Percentiles rank a stretch among this genome's conserved stretches.
phyloP scores from a whole-genome alignment of 306 rosid species.

The Fagus sylvatica region DNA sequence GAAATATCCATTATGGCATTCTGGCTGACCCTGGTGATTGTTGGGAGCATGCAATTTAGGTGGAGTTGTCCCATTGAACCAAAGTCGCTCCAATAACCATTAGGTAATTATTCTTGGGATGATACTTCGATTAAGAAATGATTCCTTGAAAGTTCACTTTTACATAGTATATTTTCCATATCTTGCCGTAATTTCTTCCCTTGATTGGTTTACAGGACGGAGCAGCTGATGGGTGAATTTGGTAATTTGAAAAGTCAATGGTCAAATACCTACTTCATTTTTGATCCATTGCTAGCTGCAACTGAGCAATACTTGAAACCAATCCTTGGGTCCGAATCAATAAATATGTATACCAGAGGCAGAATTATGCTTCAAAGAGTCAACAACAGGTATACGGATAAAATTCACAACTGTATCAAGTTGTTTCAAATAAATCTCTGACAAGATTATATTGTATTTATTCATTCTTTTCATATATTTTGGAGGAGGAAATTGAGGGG shows the following conservation, averaged over 20 bases:
- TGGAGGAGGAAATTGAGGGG: conserved; percentile 16
- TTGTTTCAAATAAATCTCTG: conserved; percentile 34
- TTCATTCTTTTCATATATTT: conserved; percentile 42
- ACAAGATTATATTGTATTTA: conserved; percentile 38
- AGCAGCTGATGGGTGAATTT: conserved; percentile 39
- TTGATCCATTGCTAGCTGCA: conserved; percentile 19
- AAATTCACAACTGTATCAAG: conserved; percentile 32
- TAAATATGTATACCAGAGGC: conserved; percentile 21
- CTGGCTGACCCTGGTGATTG: conserved; percentile 30
- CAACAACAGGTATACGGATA: conserved; percentile 36
- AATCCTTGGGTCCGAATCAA: conserved; percentile 26
- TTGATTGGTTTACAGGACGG: conserved; percentile 38
- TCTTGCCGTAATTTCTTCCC: conserved; percentile 7
- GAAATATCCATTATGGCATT: conserved; percentile 28
- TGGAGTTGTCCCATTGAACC: conserved; percentile 21
- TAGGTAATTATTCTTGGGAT: conserved; percentile 19
- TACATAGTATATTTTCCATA: conserved; percentile 1
- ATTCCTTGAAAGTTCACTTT: conserved; percentile 9
- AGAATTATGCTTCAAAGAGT: conserved; percentile 30
- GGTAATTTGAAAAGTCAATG: conserved; percentile 29
- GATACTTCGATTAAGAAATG: conserved; percentile 26
- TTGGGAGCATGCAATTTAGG: conserved; percentile 17
- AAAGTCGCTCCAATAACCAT: conserved; percentile 7
- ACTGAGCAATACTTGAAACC: conserved; percentile 33
- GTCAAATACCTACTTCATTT: conserved; percentile 28